Evolutionary conservation across 139 green algal species (phyloP), one percentile per base, ranked within the genome.

Genomic region (Chlamydomonas incerta): DNA sequence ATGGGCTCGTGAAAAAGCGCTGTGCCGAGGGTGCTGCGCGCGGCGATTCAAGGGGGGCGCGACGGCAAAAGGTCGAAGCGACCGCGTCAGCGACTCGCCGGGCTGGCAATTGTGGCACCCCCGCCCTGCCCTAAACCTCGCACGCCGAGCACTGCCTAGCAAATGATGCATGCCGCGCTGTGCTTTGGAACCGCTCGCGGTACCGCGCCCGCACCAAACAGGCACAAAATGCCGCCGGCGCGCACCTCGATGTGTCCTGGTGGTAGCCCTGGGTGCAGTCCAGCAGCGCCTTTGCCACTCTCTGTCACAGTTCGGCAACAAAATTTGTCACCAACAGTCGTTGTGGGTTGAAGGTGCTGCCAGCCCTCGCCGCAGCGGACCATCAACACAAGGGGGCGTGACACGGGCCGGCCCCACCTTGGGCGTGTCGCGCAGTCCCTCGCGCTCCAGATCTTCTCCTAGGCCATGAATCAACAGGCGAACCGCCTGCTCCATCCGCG

Each of bases 281-380:
- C n/a, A 96, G 62, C 84, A 96, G 92, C 6, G 97, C 97, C 85
- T 98, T 98, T 14, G 95, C 96, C 15, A 99, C 97, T 9, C 97
- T 88, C 95, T 98, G 93, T 50, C 8, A 50, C 90, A 90, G 46
- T 3, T 29, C 18, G 23, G 34, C 8, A 28, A 14, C 8, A 31
- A 23, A 21, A 63, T 8, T 50, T 8, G 41, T 50, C 41, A 50
- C 6, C 41, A 50, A 50, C 6, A 8, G 41, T 50, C 8, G 5
- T 66, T 66, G 18, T 15, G 23, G 24, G 60, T 11, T n/a, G 23
- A 11, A n/a, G 9, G 18, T 15, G 23, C 18, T 2, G 20, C 31
- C 60, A 66, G 60, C 60, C 60, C 0, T 26, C 35, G 33, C 29
- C 55, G 82, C 82, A 37, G 71, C 58, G 58, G 21, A 46, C 47